Conservation (phyloP, 768 basidiomycete species). For the Sistotremastrum suecicum region DNA sequence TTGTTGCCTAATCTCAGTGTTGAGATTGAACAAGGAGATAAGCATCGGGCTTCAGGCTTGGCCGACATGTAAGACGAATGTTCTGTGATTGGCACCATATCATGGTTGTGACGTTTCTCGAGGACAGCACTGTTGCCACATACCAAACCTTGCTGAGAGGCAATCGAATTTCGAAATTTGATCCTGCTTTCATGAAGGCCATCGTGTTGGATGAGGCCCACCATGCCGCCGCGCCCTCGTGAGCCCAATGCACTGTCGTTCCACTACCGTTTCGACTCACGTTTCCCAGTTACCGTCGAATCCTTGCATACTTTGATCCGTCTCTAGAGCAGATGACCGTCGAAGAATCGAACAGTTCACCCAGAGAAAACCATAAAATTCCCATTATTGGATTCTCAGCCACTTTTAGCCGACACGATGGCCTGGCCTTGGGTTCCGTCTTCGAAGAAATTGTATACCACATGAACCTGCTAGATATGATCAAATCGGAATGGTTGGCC, state of each 20-base stretch:
- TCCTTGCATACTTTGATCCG: conserved; percentile 73
- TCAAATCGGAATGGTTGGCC: conserved; percentile 72
- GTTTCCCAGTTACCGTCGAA: conserved; percentile 50
- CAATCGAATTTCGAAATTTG: conserved; percentile 60
- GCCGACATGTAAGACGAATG: conserved; percentile 67
- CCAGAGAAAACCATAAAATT: conserved; percentile 31
- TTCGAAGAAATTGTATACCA: conserved; percentile 92
- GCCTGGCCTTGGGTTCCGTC: conserved; percentile 74
- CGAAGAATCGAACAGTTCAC: conserved; percentile 21
- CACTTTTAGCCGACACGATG: conserved; percentile 87
- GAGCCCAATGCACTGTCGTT: conserved; percentile 16
- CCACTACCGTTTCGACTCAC: conserved; percentile 3
- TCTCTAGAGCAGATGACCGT: conserved; percentile 22
- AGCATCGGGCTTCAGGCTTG: conserved; percentile 56
- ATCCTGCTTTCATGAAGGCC: conserved; percentile 49
- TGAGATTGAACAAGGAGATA: conserved; percentile 83
- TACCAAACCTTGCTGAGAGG: conserved; percentile 69
- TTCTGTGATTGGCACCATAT: background rate
- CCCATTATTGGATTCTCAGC: conserved; percentile 93
- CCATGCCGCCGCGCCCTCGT: conserved; percentile 89
- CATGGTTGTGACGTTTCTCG: background rate
- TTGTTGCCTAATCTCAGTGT: conserved; percentile 64
- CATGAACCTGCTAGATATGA: conserved; percentile 81
- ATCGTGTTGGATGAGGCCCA: conserved; percentile 90
- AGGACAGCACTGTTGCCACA: conserved; percentile 65